Percentiles rank a stretch among this genome's conserved stretches.
Conservation (phyloP, 179 eudicot species). For the Monotropa hypopitys region DNA sequence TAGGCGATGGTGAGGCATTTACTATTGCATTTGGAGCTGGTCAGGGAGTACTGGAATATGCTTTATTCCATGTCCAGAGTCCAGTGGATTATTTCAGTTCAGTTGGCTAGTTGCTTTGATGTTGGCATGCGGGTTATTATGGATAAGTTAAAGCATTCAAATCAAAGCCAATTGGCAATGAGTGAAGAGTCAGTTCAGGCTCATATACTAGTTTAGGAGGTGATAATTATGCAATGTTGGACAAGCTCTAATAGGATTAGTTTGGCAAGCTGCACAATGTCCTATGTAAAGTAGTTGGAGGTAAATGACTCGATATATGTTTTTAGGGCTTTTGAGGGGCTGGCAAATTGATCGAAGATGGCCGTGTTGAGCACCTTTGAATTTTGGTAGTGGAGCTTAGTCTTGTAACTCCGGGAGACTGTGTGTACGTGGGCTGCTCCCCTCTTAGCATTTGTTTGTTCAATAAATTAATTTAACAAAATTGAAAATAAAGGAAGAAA, state of each 20-base stretch:
- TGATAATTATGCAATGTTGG: neutral
- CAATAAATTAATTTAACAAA: neutral
- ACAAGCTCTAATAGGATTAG: neutral
- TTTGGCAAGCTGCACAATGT: neutral
- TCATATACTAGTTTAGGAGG: neutral
- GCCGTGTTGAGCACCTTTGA: neutral
- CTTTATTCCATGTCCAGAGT: neutral
- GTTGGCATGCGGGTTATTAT: neutral
- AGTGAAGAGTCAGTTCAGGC: neutral
- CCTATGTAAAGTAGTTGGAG: neutral
- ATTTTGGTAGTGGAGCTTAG: neutral
- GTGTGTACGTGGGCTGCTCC: neutral
- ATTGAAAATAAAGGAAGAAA: neutral
- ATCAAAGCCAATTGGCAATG: neutral
- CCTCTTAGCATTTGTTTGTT: neutral
- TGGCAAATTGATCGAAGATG: neutral
- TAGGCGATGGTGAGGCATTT: neutral
- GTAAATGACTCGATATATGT: neutral
- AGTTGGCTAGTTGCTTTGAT: neutral
- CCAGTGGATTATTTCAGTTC: neutral
- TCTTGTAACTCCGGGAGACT: neutral
- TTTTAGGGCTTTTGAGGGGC: neutral
- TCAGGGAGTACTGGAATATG: neutral
- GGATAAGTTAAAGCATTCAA: neutral
- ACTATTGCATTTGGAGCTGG: neutral